A percentile compares a stretch with the other conserved stretches of the same genome.
Conservation (phyloP, 495 filamentous ascomycete genomes). For the Staphylotrichum longicolle region DNA sequence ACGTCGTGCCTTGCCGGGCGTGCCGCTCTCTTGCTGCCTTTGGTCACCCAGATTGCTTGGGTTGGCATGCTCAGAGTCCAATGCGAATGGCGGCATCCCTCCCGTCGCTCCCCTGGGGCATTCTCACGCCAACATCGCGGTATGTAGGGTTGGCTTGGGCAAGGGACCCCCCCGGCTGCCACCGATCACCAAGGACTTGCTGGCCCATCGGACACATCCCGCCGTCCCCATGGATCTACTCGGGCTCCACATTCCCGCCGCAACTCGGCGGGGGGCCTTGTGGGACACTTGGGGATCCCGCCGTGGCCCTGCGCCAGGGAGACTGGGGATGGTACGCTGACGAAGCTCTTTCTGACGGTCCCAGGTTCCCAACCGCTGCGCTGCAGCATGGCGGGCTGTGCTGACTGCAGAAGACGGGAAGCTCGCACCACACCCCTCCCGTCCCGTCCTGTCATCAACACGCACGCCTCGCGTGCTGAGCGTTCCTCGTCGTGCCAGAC, state of each 20-base stretch:
- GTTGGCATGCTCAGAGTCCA: no score
- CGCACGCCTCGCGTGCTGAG: no score
- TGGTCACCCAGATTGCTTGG: no score
- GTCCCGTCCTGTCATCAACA: neutral
- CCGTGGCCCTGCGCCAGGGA: neutral
- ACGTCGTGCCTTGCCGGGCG: no score
- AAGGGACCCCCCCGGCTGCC: neutral
- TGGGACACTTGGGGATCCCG: neutral
- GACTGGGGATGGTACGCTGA: slow-evolving; percentile 1
- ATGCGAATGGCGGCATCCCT: no score
- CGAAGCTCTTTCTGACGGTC: neutral
- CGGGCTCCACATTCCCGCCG: slow-evolving; percentile 6
- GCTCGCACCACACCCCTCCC: neutral
- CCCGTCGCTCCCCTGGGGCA: no score
- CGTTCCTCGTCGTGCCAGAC: no score
- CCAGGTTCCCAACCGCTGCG: no score
- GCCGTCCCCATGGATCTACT: slow-evolving; percentile 5
- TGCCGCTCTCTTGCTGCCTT: no score
- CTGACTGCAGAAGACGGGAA: neutral
- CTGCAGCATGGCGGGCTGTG: neutral
- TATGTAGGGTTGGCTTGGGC: neutral
- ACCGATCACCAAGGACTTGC: neutral
- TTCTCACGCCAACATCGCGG: no score
- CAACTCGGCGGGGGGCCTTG: neutral
- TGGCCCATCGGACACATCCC: slow-evolving; percentile 10